Evolutionary conservation across 495 filamentous ascomycete species (phyloP), one percentile per base, ranked within the genome.

Genomic region (Aspergillus conjunctus): DNA sequence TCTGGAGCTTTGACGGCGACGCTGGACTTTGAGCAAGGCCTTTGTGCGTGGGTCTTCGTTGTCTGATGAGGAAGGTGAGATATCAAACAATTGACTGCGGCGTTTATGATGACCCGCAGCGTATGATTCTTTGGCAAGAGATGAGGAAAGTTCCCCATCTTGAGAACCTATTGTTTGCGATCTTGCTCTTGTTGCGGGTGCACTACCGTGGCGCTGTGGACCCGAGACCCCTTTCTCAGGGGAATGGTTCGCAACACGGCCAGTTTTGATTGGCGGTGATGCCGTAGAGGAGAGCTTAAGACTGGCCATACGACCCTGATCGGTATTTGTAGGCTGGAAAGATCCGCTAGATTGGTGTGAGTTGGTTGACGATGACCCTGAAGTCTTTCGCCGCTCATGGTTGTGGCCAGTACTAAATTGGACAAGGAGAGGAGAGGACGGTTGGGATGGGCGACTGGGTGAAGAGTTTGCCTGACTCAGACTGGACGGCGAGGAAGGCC

Each of bases 21-120:
- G 82, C 68, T 98, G 94, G 14, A 98, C 92, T 57, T 95, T 90
- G n/a, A 97, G 81, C 18, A 98, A 80, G 33, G 92, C 93, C 69
- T 91, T 96, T 3, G 91, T 87, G 65, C 93, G 88, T 15, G 93
- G 87, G 37, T 95, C 93, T 70, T 98, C 94, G 62, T 96, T 98
- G 70, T 98, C 94, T 0, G 94, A 98, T 0, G 95, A 98, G 0
- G 94, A 98, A 30, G 94, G 94, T 4, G 95, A 98, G 72, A 97
- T 88, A 69, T 98, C 95, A 66, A 97, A 91, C 8, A 97, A 87
- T 69, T 97, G 93, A 69, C 92, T 97, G 63, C 92, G 84, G 30
- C 93, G 90, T 72, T 97, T 97, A 67, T 92, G 84, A 60, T 96
- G 93, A 31, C 85, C 81, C 0, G 88, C 85, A 7, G 83, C 63